Conservation (phyloP, 345 rosid species). For the Boechera stricta region DNA sequence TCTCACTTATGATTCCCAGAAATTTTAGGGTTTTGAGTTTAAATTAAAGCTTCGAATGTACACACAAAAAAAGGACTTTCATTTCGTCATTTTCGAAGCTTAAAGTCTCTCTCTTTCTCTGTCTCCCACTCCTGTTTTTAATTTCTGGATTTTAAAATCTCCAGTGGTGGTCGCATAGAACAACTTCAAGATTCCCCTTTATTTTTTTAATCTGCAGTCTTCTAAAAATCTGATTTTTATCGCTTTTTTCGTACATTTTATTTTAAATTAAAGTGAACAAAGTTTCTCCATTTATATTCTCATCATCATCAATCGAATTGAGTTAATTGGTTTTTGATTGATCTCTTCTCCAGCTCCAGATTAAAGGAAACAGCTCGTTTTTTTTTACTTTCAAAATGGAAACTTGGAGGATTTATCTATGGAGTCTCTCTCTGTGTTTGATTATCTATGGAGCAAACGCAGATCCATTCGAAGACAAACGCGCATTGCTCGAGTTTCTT, state of each 20-base stretch:
- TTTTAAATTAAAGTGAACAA: slow-evolving; percentile 51
- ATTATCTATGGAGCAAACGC: slow-evolving; percentile 45
- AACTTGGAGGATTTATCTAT: slow-evolving; percentile 43
- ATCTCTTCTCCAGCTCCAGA: slow-evolving; percentile 34
- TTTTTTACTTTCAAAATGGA: slow-evolving; percentile 31
- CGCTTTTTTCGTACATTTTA: slow-evolving; percentile 35
- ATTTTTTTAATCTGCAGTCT: slow-evolving; percentile 55
- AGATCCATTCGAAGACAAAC: slow-evolving; percentile 73
- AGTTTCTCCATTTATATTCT: slow-evolving; percentile 35
- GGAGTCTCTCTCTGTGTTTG: slow-evolving; percentile 43
- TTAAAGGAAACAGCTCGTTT: slow-evolving; percentile 63
- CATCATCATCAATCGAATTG: slow-evolving; percentile 23
- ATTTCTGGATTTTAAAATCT: slow-evolving; percentile 25
- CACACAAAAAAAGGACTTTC: slow-evolving; percentile 20
- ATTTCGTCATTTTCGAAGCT: slow-evolving; percentile 43
- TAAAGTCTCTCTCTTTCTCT: slow-evolving; percentile 22
- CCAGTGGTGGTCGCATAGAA: slow-evolving; percentile 31
- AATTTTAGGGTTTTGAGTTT: slow-evolving; percentile 37
- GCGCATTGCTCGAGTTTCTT: slow-evolving; percentile 81
- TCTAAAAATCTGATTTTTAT: slow-evolving; percentile 56
- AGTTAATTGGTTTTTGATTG: slow-evolving; percentile 19
- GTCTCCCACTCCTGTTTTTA: slow-evolving; percentile 36
- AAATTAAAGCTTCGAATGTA: slow-evolving; percentile 45
- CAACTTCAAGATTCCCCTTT: slow-evolving; percentile 45
- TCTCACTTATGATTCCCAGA: slow-evolving; percentile 24